Conservation (phyloP, 768 basidiomycete species). For the Stropharia rugosoannulata region DNA sequence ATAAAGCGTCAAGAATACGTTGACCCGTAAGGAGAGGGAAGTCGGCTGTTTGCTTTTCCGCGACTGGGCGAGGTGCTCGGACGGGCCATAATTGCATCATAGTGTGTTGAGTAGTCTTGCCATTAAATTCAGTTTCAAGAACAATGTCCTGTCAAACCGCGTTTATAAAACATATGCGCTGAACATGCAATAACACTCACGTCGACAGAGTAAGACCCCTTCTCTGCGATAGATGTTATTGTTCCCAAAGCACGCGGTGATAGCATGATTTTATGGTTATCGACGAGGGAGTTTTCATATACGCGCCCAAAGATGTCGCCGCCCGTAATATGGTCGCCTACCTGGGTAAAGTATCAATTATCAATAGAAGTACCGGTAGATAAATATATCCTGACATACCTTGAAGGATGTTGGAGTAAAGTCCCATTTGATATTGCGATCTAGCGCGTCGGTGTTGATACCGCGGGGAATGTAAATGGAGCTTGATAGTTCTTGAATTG, state of each 20-base stretch:
- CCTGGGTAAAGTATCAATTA: slow-evolving; percentile 36
- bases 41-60: slow-evolving; percentile 94
- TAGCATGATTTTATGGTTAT: slow-evolving; percentile 98
- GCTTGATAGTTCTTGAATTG: slow-evolving; percentile 94
- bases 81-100: slow-evolving; percentile 99
- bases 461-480: slow-evolving; percentile 99
- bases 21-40: slow-evolving; percentile 94
- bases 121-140: slow-evolving; percentile 96
- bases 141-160: slow-evolving; percentile 72
- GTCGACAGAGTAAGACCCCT: slow-evolving; percentile 89
- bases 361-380: slow-evolving; percentile 1
- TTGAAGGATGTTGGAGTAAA: slow-evolving; percentile 84
- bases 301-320: slow-evolving; percentile 96
- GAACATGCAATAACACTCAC: slow-evolving; percentile 42
- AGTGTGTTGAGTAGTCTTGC: slow-evolving; percentile 88
- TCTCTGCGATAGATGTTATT: slow-evolving; percentile 89
- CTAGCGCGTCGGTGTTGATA: slow-evolving; percentile 95
- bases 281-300: slow-evolving; percentile 95
- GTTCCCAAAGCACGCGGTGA: slow-evolving; percentile 93
- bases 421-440: slow-evolving; percentile 90
- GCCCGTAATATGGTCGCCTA: slow-evolving; percentile 96
- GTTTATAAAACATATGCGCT: neutral
- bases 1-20: slow-evolving; percentile 93
- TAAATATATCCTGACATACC: slow-evolving; percentile 34
- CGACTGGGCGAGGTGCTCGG: slow-evolving; percentile 91